A percentile compares a stretch with the other conserved stretches of the same genome.
These are phyloP conservation scores for Mortierella antarctica DNA, from an alignment of 192 early-diverging fungal genomes.

Conservation along the genomic window DNA sequence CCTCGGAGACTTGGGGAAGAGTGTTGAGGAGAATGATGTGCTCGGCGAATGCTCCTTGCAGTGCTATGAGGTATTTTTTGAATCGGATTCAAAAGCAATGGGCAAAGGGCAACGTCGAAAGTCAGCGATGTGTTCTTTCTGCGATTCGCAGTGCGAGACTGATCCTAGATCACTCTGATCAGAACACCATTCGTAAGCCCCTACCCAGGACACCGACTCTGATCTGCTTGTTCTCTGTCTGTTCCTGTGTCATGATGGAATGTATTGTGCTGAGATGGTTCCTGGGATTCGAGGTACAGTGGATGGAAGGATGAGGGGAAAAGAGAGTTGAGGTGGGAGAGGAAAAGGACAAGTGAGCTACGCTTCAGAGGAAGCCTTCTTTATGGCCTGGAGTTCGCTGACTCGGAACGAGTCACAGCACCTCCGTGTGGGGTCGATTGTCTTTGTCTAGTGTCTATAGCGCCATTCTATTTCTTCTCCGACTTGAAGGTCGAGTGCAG, in stretches of 20 bases:
- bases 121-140: not conserved
- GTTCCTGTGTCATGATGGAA: slow-evolving; percentile 20
- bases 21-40: slow-evolving; percentile 86
- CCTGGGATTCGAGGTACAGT: not conserved
- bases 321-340: not conserved
- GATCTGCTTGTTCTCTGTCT: slow-evolving; percentile 35
- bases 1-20: slow-evolving; percentile 67
- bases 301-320: not conserved
- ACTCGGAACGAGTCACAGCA: too few species aligned
- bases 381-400: too few species aligned
- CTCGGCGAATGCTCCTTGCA: slow-evolving; percentile 97
- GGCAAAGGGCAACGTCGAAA: not conserved
- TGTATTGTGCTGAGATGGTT: not conserved
- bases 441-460: not conserved
- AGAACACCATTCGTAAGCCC: not conserved
- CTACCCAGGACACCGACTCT: slow-evolving; percentile 51
- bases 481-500: slow-evolving; percentile 60
- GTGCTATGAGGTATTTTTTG: slow-evolving; percentile 58
- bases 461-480: slow-evolving; percentile 26
- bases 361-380: too few species aligned
- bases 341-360: not conserved
- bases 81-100: not conserved
- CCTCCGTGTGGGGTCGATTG: not conserved
- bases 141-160: not conserved
- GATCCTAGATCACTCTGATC: not conserved